A percentile compares a stretch with the other conserved stretches of the same genome.
Evolutionary conservation across 192 early-diverging fungal species (phyloP).

Genomic region (Backusella mclennaniae): DNA sequence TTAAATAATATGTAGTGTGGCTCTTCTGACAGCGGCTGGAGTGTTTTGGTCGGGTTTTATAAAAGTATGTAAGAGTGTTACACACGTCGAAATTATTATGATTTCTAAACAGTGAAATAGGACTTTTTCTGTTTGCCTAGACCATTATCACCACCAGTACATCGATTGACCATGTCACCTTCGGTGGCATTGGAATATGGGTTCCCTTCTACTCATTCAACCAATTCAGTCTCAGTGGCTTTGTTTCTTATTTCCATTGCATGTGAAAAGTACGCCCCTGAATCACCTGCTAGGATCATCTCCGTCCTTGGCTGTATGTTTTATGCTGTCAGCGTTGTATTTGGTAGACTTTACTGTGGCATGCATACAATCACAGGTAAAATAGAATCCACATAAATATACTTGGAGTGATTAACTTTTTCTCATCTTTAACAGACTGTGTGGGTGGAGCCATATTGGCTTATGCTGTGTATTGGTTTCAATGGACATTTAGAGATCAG

Average conservation of each 20-base stretch:
- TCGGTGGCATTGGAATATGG: constrained; percentile 83
- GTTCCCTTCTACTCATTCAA: constrained; percentile 88
- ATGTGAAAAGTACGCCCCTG: constrained; percentile 46
- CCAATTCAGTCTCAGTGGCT: constrained; percentile 79
- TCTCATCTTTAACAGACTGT: constrained; percentile 47
- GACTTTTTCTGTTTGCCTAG: constrained; percentile 86
- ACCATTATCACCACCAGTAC: constrained; percentile 77
- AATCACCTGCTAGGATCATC: constrained; percentile 39
- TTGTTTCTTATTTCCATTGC: constrained; percentile 50
- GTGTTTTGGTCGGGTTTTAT: constrained; percentile 59
- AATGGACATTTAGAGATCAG: constrained; percentile 50
- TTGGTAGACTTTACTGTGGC: constrained; percentile 82
- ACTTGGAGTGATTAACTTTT: not conserved
- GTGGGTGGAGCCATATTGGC: constrained; percentile 71
- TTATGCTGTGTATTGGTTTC: constrained; percentile 50
- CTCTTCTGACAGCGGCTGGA: constrained; percentile 44
- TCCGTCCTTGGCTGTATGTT: constrained; percentile 37
- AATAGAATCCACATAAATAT: not conserved
- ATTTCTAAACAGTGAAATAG: constrained; percentile 33
- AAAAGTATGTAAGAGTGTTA: constrained; percentile 43
- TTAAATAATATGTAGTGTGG: constrained; percentile 9
- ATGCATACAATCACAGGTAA: constrained; percentile 77
- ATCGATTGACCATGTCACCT: constrained; percentile 64
- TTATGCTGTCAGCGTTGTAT: constrained; percentile 63
- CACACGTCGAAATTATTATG: too few relatives aligned